Evolutionary conservation across 305 asterid genomes (phyloP).

Genomic region (Coffea humblotiana): DNA sequence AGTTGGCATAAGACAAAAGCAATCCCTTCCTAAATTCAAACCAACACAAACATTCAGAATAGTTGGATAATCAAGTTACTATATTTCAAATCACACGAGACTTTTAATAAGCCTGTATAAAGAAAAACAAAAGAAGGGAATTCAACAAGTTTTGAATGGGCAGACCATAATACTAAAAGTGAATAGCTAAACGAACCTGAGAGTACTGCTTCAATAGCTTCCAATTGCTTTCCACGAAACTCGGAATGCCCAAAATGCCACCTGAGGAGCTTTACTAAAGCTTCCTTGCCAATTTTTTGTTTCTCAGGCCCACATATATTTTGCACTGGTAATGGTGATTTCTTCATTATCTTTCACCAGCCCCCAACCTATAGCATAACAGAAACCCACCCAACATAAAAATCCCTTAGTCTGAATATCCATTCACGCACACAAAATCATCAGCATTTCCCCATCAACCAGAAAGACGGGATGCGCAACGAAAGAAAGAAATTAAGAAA

Average conservation of each 20-base stretch:
- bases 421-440: no score
- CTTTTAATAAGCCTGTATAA: neutral
- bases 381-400: neutral
- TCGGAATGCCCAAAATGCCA: slow-evolving; percentile 96
- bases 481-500: no score
- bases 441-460: no score
- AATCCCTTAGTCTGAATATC: neutral
- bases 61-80: neutral
- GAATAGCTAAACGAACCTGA: slow-evolving; percentile 52
- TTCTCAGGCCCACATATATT: slow-evolving; percentile 54
- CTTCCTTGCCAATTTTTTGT: slow-evolving; percentile 60
- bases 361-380: slow-evolving; percentile 8
- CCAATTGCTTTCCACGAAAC: slow-evolving; percentile 84
- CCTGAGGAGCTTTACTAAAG: slow-evolving; percentile 79
- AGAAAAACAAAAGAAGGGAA: neutral
- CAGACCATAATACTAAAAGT: neutral
- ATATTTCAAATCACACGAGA: neutral
- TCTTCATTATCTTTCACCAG: slow-evolving; percentile 53
- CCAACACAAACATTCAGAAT: neutral
- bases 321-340: slow-evolving; percentile 66
- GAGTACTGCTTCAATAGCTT: slow-evolving; percentile 89
- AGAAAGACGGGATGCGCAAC: no score
- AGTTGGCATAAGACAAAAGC: slow-evolving; percentile 96
- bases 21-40: slow-evolving; percentile 70
- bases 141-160: no score